Conservation (phyloP, 208 protist genomes). For the Angomonas ambiguus region DNA sequence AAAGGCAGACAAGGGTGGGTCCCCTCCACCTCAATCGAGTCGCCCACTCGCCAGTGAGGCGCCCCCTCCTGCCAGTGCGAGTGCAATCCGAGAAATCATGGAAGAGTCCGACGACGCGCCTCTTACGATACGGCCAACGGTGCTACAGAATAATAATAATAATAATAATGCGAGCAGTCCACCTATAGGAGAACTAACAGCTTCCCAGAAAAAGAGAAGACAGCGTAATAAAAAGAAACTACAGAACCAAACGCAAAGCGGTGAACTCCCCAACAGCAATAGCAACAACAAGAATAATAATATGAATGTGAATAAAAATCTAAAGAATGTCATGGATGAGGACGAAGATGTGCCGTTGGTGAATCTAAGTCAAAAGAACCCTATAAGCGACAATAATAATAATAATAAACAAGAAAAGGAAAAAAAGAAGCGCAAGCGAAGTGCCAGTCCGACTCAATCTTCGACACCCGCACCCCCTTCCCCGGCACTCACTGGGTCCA, state of each 20-base stretch:
- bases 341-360: background rate
- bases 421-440: background rate
- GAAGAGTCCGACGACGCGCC: too few species aligned
- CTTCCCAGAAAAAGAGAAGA: background rate
- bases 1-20: too few species aligned
- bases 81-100: background rate
- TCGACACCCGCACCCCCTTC: background rate
- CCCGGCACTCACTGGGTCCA: background rate
- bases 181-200: background rate
- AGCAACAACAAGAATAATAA: background rate
- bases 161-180: background rate
- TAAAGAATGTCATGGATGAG: background rate
- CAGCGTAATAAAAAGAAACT: background rate
- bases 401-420: background rate
- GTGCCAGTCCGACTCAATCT: background rate
- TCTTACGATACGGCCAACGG: background rate
- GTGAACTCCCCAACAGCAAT: too few species aligned
- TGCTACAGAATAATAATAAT: constrained; percentile 3
- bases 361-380: background rate
- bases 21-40: too few species aligned
- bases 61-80: too few species aligned
- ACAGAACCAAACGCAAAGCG: too few species aligned
- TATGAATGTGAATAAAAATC: background rate
- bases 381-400: background rate
- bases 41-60: too few species aligned